Base-by-base conservation (phyloP, 345 rosid genomes). In the Lepidium sativum region DNA sequence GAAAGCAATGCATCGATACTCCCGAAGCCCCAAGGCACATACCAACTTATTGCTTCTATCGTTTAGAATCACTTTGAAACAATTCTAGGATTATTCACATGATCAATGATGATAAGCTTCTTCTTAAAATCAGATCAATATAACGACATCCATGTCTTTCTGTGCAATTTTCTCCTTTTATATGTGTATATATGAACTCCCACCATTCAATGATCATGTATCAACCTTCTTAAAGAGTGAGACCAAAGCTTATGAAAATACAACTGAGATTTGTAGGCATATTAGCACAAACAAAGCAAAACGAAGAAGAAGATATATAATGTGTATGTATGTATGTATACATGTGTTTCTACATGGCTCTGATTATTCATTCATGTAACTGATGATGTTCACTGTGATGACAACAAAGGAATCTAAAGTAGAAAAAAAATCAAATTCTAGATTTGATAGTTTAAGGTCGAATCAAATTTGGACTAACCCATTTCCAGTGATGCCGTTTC, bases 401-500 rank as follows among this genome's bases (percentile, higher is more conserved):
- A 15, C 27, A 4, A 10, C 51, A 60, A 5, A 27, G 35, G 8
- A 34, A 48, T 35, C 20, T 31, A 2, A 15, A 15, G 14, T 10
- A 52, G n/a, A 44, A 45, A 63, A 52, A 33, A 47, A 63, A 7
- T 5, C 15, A 51, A 16, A 27, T 8, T 29, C 13, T 4, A 35
- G 21, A 33, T 15, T 27, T 35, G 45, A 32, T 43, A 48, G 10
- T 42, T 45, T 59, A 87, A 35, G 80, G 56, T 61, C 54, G 63
- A 74, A 81, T 47, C 10, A 78, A 81, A 79, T 70, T 82, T 27
- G 78, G 65, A 74, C 82, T 77, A 78, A 92, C 92, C 98, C 97
- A 89, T 71, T 82, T 80, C 98, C 97, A 92, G 68, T 77, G 77
- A 80, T 92, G 98, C 77, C 78, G 81, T 68, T 67, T 87, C 55